Base-by-base conservation (phyloP, 2,329 filamentous ascomycete genomes). In the Verticillium zaregamsianum region DNA sequence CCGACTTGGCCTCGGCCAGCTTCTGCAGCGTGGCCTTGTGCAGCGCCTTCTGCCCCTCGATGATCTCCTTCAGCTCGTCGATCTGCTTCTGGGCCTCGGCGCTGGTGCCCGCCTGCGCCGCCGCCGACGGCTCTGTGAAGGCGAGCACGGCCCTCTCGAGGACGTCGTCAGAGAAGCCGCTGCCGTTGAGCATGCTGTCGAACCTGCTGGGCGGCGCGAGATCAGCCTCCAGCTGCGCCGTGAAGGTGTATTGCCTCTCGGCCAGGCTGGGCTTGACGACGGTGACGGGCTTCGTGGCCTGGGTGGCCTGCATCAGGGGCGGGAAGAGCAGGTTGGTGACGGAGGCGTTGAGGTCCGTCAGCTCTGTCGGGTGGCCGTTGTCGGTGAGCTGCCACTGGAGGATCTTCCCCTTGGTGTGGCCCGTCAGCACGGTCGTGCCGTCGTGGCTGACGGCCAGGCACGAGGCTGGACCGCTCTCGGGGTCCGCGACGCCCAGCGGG, bases 251-350 rank as follows among this genome's bases (percentile, higher is more conserved):
- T 65, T 82, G 84, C 45, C 84, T 80, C 64, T 85, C 82, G 58
- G 83, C 86, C 63, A 90, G 83, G 64, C 87, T 88, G n/a, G 94
- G 94, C 78, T 97, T 97, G 63, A 94, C 82, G 28, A 97, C 82
- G 1, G 82, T 83, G 25, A 84, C 75, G 17, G 83, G 79, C 66
- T 85, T 82, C 20, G 81, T 82, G 65, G 71, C 68, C 68, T 64
- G 76, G 72, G 68, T 81, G 80, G 63, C 78, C 77, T 73, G 75
- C 31, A 83, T 80, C 0, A 91, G 87, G 11, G 87, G 83, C 32
- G 92, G 79, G 74, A 95, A 90, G n/a, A 82, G 72, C 28, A 98
- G 70, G 68, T 96, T 97, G 12, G 91, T 95, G 37, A 97, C 87
- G 20, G 92, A 87, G 3, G 92, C 90, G 60, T 92, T 92, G 62